Conservation (phyloP, 306 rosid species). For the Quillaja saponaria region DNA sequence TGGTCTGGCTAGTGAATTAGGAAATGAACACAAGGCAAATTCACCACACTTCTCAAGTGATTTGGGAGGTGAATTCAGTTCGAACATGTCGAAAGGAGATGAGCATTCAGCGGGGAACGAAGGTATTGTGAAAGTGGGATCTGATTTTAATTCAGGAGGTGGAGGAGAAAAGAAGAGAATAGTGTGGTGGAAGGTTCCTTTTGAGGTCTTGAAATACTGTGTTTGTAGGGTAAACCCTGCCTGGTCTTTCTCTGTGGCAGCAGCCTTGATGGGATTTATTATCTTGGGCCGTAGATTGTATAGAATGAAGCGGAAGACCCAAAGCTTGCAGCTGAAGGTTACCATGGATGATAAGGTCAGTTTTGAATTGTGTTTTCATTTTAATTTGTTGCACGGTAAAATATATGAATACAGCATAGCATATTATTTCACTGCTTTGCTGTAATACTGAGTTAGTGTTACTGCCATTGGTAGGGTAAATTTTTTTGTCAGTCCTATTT, state of each 20-base stretch:
- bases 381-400: not conserved
- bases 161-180: slow-evolving; percentile 45
- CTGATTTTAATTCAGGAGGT: slow-evolving; percentile 23
- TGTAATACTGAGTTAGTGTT: no score
- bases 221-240: slow-evolving; percentile 66
- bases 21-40: slow-evolving; percentile 8
- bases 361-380: not conserved
- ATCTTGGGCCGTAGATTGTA: slow-evolving; percentile 70
- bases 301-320: slow-evolving; percentile 77
- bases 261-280: slow-evolving; percentile 70
- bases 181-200: slow-evolving; percentile 91
- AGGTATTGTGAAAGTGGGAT: slow-evolving; percentile 33
- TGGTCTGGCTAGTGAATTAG: slow-evolving; percentile 26
- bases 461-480: no score
- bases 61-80: slow-evolving; percentile 22
- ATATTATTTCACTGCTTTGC: not conserved
- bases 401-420: no score
- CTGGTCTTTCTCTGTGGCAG: slow-evolving; percentile 81
- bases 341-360: slow-evolving; percentile 87
- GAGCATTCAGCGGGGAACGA: slow-evolving; percentile 28
- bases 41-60: slow-evolving; percentile 18
- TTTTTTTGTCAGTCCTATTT: no score
- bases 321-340: slow-evolving; percentile 73
- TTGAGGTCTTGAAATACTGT: slow-evolving; percentile 76
- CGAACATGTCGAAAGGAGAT: slow-evolving; percentile 23